A percentile compares a stretch with the other conserved stretches of the same genome.
Conservation (phyloP, 1,284 basidiomycete genomes). For the Papiliotrema nemorosa region DNA sequence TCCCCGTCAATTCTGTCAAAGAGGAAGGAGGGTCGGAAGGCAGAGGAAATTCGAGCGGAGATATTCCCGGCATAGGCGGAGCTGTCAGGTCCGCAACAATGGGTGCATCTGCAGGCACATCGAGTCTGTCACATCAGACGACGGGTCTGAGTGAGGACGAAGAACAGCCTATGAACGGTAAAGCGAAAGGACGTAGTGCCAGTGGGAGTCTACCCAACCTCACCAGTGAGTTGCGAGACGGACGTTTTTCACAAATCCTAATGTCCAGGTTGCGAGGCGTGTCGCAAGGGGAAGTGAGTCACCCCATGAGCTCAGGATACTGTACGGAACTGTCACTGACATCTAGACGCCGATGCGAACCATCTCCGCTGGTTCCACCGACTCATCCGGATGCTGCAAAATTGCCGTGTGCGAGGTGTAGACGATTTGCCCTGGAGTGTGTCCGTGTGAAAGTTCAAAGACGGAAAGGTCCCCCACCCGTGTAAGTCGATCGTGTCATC, state of each 20-base stretch:
- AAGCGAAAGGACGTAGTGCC: neutral
- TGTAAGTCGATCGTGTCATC: constrained; percentile 19
- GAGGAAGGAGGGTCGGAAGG: no score
- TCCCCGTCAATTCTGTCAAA: neutral
- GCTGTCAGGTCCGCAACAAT: neutral
- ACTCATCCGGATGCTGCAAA: constrained; percentile 41
- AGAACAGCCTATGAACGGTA: neutral
- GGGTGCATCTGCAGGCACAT: neutral
- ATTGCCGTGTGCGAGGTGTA: constrained; percentile 40
- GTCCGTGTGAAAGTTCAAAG: constrained; percentile 31
- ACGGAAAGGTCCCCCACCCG: constrained; percentile 39
- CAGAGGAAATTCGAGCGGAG: no score
- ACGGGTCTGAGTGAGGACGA: neutral
- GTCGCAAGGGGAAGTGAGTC: constrained; percentile 36
- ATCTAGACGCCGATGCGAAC: constrained; percentile 43
- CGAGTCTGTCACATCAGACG: neutral
- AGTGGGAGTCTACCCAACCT: neutral
- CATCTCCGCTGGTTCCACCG: constrained; percentile 38
- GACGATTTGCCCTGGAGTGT: constrained; percentile 41
- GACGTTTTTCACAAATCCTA: constrained; percentile 21
- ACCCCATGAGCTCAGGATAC: no score
- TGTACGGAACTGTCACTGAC: constrained; percentile 14
- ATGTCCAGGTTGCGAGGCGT: constrained; percentile 38
- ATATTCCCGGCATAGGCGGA: no score
- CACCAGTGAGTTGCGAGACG: neutral